Evolutionary conservation across 2,329 filamentous ascomycete genomes (phyloP).

Genomic region (Pseudogymnoascus sp.): DNA sequence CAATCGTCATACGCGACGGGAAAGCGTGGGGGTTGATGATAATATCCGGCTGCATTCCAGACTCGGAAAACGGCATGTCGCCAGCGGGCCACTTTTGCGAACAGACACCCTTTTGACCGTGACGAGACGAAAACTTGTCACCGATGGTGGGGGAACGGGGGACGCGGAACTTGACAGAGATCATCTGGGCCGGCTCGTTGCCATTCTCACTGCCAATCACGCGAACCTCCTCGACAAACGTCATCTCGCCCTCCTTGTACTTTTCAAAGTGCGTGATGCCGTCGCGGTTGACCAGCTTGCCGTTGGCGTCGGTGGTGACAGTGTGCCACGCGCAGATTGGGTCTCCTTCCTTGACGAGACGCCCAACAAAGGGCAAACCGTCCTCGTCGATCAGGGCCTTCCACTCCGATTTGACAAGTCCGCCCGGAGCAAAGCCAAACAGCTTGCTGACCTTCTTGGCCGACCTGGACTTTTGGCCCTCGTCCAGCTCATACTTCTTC

Average conservation of each 20-base stretch:
- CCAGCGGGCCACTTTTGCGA: constrained; percentile 91
- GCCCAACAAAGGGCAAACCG: constrained; percentile 74
- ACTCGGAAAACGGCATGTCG: constrained; percentile 96
- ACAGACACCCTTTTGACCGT: constrained; percentile 95
- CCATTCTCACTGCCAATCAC: constrained; percentile 80
- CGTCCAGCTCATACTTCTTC: constrained; percentile 79
- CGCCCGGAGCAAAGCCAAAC: constrained; percentile 82
- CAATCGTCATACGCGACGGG: constrained; percentile 98
- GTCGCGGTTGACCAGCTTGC: constrained; percentile 76
- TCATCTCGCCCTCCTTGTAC: constrained; percentile 87
- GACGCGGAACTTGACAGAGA: constrained; percentile 88
- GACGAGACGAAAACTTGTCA: constrained; percentile 97
- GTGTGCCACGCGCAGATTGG: constrained; percentile 84
- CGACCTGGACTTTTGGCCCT: constrained; percentile 56
- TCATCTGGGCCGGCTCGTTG: constrained; percentile 72
- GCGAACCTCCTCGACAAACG: constrained; percentile 87
- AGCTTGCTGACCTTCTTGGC: constrained; percentile 66
- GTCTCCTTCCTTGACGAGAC: constrained; percentile 70
- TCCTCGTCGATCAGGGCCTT: constrained; percentile 74
- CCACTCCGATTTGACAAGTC: constrained; percentile 61
- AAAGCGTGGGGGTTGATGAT: constrained; percentile 99
- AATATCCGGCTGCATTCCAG: constrained; percentile 90
- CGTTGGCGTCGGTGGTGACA: constrained; percentile 71
- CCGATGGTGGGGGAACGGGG: constrained; percentile 88
- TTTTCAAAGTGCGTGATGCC: constrained; percentile 80